Conservation (phyloP, 2,329 filamentous ascomycete species). For the Fusarium annulatum region DNA sequence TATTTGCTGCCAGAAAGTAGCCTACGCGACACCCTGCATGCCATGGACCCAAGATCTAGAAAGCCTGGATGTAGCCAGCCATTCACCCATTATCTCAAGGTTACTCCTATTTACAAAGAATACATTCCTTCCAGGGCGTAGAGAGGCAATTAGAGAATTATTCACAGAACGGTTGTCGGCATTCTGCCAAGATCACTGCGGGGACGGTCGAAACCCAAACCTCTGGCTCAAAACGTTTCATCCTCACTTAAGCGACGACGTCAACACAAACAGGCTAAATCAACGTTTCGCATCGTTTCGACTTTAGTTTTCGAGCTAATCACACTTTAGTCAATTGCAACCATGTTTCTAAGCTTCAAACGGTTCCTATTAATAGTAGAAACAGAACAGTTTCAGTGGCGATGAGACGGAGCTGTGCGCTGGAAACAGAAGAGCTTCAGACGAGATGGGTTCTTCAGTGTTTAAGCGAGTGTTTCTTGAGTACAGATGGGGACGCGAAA, state of each 20-base stretch:
- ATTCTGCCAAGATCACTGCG: background rate
- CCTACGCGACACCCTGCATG: too few species aligned
- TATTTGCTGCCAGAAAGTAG: too few species aligned
- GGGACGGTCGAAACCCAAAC: background rate
- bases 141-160: background rate
- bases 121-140: too few species aligned
- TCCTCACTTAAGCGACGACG: background rate
- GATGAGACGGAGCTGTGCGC: background rate
- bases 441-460: background rate
- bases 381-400: conserved; percentile 4
- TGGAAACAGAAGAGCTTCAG: background rate
- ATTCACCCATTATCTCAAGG: too few species aligned
- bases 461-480: background rate
- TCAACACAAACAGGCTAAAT: background rate
- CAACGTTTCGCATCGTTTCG: background rate
- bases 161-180: background rate
- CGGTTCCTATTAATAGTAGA: conserved; percentile 4
- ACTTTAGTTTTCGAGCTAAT: background rate
- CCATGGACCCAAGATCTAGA: too few species aligned
- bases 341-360: background rate
- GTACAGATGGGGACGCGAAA: background rate
- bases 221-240: background rate
- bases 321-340: accelerated
- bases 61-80: too few species aligned
- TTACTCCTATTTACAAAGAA: too few species aligned